Evolutionary conservation across 441 rosid species (phyloP), one percentile per base, ranked within the genome.

Genomic region (Populus hybrid): DNA sequence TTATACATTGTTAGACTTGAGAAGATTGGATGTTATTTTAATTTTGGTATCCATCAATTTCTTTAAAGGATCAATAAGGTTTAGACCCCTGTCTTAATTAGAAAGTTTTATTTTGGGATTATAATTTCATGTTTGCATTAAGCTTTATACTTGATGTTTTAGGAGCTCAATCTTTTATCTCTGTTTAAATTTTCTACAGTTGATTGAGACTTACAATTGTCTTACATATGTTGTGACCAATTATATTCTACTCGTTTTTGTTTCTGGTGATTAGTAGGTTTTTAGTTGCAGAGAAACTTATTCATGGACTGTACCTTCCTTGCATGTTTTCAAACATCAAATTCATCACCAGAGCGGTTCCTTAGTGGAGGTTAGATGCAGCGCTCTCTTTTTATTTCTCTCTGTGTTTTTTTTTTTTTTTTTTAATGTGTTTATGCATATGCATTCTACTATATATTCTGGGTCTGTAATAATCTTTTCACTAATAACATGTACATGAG

Each of bases 301-400:
- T 84, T 75, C 87, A 14, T 84, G 89, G 89, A 81, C 79, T 77
- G 84, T 82, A 24, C 87, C 91, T 46, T 79, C 81, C 30, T 81
- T 85, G 74, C 78, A 79, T 81, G 84, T 81, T 36, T 70, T 83
- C 83, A 79, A 84, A 72, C 95, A 79, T 80, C 92, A 89, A 4
- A 78, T 90, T 77, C 93, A 90, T 87, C 90, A 88, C 78, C 98
- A 89, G 77, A 92, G 90, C 88, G 93, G 91, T 87, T 88, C 98
- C 5, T 42, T 89, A 18, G 85, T 88, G 78, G 97, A 93, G 98
- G 99, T 94, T 34, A 72, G 70, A 67, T 75, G 70, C 76, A 8
- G 6, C 66, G 54, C 70, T 77, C 36, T 68, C 35, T 1, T 81
- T 32, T 26, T 0, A 50, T 16, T 61, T 72, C 42, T 20, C 24